These are phyloP conservation scores for Leccinum ponderosum DNA, from an alignment of 1,284 basidiomycete species.

Conservation along the genomic window DNA sequence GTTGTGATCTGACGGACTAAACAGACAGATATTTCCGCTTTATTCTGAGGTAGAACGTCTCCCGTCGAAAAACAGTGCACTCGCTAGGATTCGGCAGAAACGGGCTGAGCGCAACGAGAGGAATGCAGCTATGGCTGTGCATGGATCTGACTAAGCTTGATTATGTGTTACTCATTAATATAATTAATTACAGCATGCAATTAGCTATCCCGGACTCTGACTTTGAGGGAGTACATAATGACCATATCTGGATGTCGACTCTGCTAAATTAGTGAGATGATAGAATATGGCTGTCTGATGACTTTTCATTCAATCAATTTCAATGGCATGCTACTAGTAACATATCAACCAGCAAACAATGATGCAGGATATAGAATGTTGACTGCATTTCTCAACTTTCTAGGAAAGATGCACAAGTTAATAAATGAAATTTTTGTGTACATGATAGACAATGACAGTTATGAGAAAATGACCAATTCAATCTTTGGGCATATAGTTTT, in stretches of 20 bases:
- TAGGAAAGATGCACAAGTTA: background rate
- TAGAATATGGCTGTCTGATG: no score
- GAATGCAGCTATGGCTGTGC: background rate
- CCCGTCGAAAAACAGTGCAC: background rate
- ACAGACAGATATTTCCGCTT: background rate
- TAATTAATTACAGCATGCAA: no score
- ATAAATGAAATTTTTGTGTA: background rate
- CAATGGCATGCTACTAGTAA: background rate
- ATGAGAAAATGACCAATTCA: no score
- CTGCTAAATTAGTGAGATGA: no score
- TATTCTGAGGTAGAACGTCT: background rate
- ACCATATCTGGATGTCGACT: no score
- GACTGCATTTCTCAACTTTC: background rate
- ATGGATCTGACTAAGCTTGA: background rate
- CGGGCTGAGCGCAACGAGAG: background rate
- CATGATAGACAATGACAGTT: no score
- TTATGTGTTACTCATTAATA: no score
- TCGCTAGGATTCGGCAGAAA: background rate
- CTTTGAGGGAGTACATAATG: no score
- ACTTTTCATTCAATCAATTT: background rate
- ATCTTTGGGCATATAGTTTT: no score
- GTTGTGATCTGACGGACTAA: background rate
- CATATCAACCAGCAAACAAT: background rate
- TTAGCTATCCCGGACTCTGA: no score
- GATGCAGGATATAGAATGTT: background rate